Base-by-base conservation (phyloP, 768 basidiomycete species). In the Collybiopsis luxurians region DNA sequence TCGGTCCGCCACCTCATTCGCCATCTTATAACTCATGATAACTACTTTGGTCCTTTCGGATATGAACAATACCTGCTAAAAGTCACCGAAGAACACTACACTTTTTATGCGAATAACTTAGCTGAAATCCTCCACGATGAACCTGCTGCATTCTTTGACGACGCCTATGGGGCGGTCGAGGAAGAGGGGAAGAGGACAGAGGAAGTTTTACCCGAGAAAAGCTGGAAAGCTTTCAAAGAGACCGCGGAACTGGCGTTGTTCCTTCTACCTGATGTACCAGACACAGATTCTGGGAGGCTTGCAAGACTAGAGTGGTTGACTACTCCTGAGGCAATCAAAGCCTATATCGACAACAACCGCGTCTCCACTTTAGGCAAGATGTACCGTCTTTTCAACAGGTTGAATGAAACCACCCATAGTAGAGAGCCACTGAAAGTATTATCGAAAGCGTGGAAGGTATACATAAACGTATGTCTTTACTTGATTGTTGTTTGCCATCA, bases 371-470 rank as follows among this genome's bases (percentile, higher is more conserved):
- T 92, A 11, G 64, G 62, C 12, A 70, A 67, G 19, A 80, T 93
- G 75, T 89, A 91, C 66, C 63, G 67, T 1, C 73, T 88, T 5
- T 89, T 92, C 58, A 67, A 74, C 1, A 78, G 85, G 4, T 83
- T 91, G 0, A 73, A 74, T 26, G 79, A 79, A 3, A 23, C 26
- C 15, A 51, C n/a, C 31, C 12, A 6, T 39, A 51, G 50, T 23
- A 31, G 36, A 39, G 19, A 23, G 13, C 50, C 50, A 0, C 67
- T 81, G 31, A 79, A 80, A 54, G 69, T 76, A 2, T 74, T 95
- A 0, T 77, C 81, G 53, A 70, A 69, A 2, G 82, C 86, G 7
- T 92, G 92, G 71, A 83, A 83, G 58, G 71, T 70, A 2, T 75
- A 85, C 57, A 71, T 92, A 44, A 78, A 81, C 71, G 91, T 87